Evolutionary conservation across 2,329 filamentous ascomycete species (phyloP).

Genomic region (Hymenoscyphus infarciens): DNA sequence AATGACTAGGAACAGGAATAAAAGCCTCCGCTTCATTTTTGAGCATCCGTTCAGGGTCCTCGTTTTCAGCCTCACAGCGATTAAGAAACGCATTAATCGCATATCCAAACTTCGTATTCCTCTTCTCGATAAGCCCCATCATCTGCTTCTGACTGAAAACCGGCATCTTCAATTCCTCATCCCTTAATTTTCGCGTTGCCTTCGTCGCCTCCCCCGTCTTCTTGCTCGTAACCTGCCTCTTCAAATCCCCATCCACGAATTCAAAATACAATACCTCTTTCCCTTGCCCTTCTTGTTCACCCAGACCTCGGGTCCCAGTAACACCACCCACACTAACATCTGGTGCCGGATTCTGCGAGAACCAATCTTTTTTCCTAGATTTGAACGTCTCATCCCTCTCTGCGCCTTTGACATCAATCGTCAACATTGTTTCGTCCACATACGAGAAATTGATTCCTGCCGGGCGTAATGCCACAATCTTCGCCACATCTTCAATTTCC

Average conservation of each 20-base stretch:
- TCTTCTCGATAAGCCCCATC: slow-evolving; percentile 81
- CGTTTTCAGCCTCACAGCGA: slow-evolving; percentile 58
- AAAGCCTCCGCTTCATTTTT: slow-evolving; percentile 54
- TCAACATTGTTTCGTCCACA: slow-evolving; percentile 78
- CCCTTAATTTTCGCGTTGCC: slow-evolving; percentile 62
- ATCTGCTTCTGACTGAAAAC: slow-evolving; percentile 92
- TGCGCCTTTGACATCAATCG: slow-evolving; percentile 71
- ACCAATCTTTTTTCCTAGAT: slow-evolving; percentile 49
- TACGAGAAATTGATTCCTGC: slow-evolving; percentile 78
- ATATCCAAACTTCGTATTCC: slow-evolving; percentile 77
- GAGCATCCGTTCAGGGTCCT: slow-evolving; percentile 67
- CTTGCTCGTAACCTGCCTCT: slow-evolving; percentile 68
- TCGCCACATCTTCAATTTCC: slow-evolving; percentile 73
- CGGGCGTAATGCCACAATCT: slow-evolving; percentile 74
- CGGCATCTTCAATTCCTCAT: slow-evolving; percentile 85
- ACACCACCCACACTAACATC: slow-evolving; percentile 56
- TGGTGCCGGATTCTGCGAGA: slow-evolving; percentile 46
- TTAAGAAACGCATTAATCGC: slow-evolving; percentile 77
- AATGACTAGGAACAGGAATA: slow-evolving; percentile 57
- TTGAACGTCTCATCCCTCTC: slow-evolving; percentile 63
- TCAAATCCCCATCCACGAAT: slow-evolving; percentile 87
- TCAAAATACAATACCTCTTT: slow-evolving; percentile 84
- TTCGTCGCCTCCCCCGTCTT: slow-evolving; percentile 72
- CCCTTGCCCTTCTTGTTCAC: slow-evolving; percentile 38
- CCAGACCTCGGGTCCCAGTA: slow-evolving; percentile 46